Conservation (phyloP, 1,139 yeast species). For the Taiozyma sp. region DNA sequence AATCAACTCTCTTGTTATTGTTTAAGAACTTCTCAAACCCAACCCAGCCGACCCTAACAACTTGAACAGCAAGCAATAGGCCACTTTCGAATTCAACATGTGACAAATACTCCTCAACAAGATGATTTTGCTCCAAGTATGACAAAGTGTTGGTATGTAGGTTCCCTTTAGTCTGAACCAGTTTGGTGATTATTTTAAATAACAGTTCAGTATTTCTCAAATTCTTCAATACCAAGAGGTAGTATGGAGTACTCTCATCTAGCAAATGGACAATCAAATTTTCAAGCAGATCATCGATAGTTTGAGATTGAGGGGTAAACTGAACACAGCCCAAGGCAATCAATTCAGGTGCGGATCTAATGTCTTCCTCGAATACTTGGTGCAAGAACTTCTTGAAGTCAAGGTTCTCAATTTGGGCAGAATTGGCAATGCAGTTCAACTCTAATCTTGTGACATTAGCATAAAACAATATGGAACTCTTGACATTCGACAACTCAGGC, state of each 20-base stretch:
- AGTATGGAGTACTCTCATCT: slow-evolving; percentile 19
- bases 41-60: slow-evolving; percentile 33
- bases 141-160: slow-evolving; percentile 13
- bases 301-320: slow-evolving; percentile 20
- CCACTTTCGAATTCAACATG: slow-evolving; percentile 9
- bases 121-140: slow-evolving; percentile 10
- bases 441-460: slow-evolving; percentile 25
- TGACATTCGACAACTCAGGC: slow-evolving; percentile 27
- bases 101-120: slow-evolving; percentile 11
- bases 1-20: slow-evolving; percentile 30
- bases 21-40: slow-evolving; percentile 39
- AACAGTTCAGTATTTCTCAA: slow-evolving; percentile 13
- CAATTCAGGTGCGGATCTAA: slow-evolving; percentile 24
- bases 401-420: slow-evolving; percentile 27
- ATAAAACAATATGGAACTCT: slow-evolving; percentile 29
- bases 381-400: slow-evolving; percentile 21
- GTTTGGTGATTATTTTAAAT: slow-evolving; percentile 15
- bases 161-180: slow-evolving; percentile 10
- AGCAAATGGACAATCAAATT: slow-evolving; percentile 23
- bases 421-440: slow-evolving; percentile 28
- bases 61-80: slow-evolving; percentile 15
- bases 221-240: slow-evolving; percentile 15
- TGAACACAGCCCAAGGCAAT: slow-evolving; percentile 24
- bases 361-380: slow-evolving; percentile 23
- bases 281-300: slow-evolving; percentile 23